phyloP scores from a whole-genome alignment of 192 early-diverging fungal species.

The Coemansia nantahalensis region DNA sequence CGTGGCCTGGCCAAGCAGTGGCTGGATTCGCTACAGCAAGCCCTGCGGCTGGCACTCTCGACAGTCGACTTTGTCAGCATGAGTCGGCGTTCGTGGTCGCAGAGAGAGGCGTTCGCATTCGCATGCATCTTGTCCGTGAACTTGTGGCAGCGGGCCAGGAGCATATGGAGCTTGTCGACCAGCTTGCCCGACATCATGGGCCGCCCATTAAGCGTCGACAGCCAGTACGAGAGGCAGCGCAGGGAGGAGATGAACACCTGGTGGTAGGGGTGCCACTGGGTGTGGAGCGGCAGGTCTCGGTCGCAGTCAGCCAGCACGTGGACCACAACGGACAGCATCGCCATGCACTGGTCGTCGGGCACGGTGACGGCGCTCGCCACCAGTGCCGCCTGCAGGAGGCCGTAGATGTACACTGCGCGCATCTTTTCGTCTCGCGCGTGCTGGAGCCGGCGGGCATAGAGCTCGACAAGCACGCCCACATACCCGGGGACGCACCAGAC shows the following conservation, averaged over 20 bases:
- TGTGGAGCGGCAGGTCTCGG: slow-evolving; percentile 14
- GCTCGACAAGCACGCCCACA: slow-evolving; percentile 17
- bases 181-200: not conserved
- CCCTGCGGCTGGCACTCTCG: too few species aligned
- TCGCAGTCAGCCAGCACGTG: slow-evolving; percentile 27
- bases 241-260: slow-evolving; percentile 46
- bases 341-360: slow-evolving; percentile 1
- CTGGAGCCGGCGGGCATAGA: slow-evolving; percentile 24
- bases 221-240: slow-evolving; percentile 38
- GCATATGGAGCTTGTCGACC: slow-evolving; percentile 8
- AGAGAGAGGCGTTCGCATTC: not conserved
- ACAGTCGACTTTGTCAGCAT: slow-evolving; percentile 21
- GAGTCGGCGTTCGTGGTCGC: slow-evolving; percentile 17
- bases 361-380: slow-evolving; percentile 23
- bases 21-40: too few species aligned
- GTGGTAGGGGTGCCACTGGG: slow-evolving; percentile 39
- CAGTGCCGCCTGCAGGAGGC: slow-evolving; percentile 23
- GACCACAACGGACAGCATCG: slow-evolving; percentile 12
- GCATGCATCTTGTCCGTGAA: slow-evolving; percentile 9
- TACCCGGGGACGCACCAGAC: slow-evolving; percentile 24
- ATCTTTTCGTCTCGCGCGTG: slow-evolving; percentile 16
- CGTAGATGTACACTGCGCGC: slow-evolving; percentile 24
- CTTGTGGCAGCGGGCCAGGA: slow-evolving; percentile 30
- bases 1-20: too few species aligned
- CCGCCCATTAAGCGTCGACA: slow-evolving; percentile 8